These are phyloP conservation scores for Floccularia luteovirens DNA, from an alignment of 768 basidiomycete genomes.

Conservation along the genomic window DNA sequence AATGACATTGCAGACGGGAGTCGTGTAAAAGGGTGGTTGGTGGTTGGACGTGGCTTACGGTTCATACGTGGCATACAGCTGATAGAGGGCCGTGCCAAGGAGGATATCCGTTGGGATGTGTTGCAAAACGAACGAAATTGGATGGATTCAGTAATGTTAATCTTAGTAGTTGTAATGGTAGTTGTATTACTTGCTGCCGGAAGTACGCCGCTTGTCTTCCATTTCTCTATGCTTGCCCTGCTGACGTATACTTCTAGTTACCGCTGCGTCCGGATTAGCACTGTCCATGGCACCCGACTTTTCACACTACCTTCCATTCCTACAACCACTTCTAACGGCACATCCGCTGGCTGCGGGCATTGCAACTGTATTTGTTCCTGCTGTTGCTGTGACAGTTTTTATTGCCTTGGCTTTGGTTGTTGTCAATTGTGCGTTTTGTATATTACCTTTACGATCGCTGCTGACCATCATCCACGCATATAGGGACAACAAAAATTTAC, in stretches of 20 bases:
- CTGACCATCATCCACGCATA: slow-evolving; percentile 8
- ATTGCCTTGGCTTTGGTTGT: slow-evolving; percentile 41
- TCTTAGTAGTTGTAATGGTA: slow-evolving; percentile 46
- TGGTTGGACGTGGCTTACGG: slow-evolving; percentile 64
- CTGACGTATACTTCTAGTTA: slow-evolving; percentile 34
- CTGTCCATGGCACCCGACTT: slow-evolving; percentile 67
- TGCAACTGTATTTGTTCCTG: slow-evolving; percentile 62
- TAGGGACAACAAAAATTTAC: slow-evolving; percentile 47
- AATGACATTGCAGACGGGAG: slow-evolving; percentile 67
- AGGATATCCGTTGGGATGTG: slow-evolving; percentile 78
- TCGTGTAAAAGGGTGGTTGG: slow-evolving; percentile 68
- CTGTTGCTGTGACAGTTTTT: slow-evolving; percentile 53
- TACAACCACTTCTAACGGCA: slow-evolving; percentile 40
- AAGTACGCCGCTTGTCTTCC: slow-evolving; percentile 37
- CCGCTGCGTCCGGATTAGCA: slow-evolving; percentile 61
- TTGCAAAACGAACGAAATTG: slow-evolving; percentile 50
- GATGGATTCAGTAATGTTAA: slow-evolving; percentile 43
- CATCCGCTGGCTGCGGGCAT: slow-evolving; percentile 52
- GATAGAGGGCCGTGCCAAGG: slow-evolving; percentile 76
- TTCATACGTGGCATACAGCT: slow-evolving; percentile 55
- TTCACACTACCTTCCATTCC: slow-evolving; percentile 62
- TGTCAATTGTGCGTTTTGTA: slow-evolving; percentile 44
- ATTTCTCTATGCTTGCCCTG: slow-evolving; percentile 4
- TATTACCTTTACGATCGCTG: background rate
- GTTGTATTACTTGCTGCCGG: slow-evolving; percentile 46